Evolutionary conservation across 352 stramenopile species (phyloP).

Genomic region (Globisporangium polare): DNA sequence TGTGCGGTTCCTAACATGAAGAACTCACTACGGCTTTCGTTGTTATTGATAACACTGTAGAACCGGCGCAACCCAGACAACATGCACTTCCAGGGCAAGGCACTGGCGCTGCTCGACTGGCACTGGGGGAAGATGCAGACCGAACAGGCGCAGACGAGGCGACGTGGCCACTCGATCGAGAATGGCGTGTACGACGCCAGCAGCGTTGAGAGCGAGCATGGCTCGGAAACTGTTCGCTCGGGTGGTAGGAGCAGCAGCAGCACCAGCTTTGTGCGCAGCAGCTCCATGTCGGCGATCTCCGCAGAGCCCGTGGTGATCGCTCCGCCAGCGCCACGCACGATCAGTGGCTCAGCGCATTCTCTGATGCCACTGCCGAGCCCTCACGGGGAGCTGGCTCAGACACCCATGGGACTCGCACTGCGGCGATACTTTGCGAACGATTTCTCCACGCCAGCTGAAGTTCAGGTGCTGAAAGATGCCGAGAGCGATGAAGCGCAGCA

Average conservation of each 20-base stretch:
- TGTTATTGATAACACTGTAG: slow-evolving; percentile 10
- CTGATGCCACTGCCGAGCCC: slow-evolving; percentile 21
- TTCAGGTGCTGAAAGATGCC: not conserved
- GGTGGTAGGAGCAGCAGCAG: not conserved
- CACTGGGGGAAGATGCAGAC: slow-evolving; percentile 65
- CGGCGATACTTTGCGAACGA: slow-evolving; percentile 49
- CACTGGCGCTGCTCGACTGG: slow-evolving; percentile 81
- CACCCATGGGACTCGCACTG: slow-evolving; percentile 50
- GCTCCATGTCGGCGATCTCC: slow-evolving; percentile 6
- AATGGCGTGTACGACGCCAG: slow-evolving; percentile 13
- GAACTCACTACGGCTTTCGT: not conserved
- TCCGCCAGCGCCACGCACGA: not conserved
- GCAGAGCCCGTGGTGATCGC: slow-evolving; percentile 20
- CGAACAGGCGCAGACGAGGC: slow-evolving; percentile 17
- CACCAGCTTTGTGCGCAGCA: slow-evolving; percentile 13
- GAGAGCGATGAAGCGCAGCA: not conserved
- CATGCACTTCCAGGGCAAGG: slow-evolving; percentile 86
- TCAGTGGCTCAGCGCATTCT: not conserved
- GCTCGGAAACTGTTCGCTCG: not conserved
- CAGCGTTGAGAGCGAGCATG: not conserved
- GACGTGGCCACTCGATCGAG: slow-evolving; percentile 14
- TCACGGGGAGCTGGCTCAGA: slow-evolving; percentile 49
- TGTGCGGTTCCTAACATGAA: not conserved
- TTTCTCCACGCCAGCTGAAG: slow-evolving; percentile 4
- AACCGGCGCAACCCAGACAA: slow-evolving; percentile 82